Evolutionary conservation across 2,329 filamentous ascomycete species (phyloP), one percentile per base, ranked within the genome.

Genomic region (Fusarium coicis): DNA sequence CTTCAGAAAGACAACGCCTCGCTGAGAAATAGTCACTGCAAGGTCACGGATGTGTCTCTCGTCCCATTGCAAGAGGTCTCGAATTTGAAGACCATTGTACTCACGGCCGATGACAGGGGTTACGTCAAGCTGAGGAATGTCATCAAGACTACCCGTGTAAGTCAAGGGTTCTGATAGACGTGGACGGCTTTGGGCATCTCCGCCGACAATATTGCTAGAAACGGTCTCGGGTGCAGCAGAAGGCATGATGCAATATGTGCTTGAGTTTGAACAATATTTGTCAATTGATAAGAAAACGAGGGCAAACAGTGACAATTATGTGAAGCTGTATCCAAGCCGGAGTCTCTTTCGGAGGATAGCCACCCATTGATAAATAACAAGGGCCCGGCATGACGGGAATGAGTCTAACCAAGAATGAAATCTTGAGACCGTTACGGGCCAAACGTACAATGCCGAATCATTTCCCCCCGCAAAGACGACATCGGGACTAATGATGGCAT

Each of bases 1-100:
- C 57, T 81, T 80, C 32, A 83, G 73, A 63, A 83, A 83, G 26
- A 83, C 81, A 30, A 83, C 81, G 30, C 81, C 81, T 10, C 81
- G 78, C 66, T 83, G 80, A 19, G 81, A 83, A 53, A 83, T 84
- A 6, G 86, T 88, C 60, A 87, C 85, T 26, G 87, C 88, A 23
- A 90, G 81, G 71, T 90, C 88, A 23, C 84, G 84, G 39, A 90
- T 82, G 55, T 87, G 80, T 23, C 84, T 81, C 44, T 90, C 87
- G 47, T 83, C 80, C 59, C 76, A 79, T 61, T 76, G 73, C 43
- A 83, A 72, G 36, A 83, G 60, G 75, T 81, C 76, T 21, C 68
- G 75, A 40, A 84, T 77, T 60, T 83, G 80, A 18, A 84, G 79
- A 15, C 76, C 79, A 15, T 76, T 76, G 73, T 84, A 88, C 74